Conservation (phyloP, 176 grass and related monocot species). For the Phragmites australis region DNA sequence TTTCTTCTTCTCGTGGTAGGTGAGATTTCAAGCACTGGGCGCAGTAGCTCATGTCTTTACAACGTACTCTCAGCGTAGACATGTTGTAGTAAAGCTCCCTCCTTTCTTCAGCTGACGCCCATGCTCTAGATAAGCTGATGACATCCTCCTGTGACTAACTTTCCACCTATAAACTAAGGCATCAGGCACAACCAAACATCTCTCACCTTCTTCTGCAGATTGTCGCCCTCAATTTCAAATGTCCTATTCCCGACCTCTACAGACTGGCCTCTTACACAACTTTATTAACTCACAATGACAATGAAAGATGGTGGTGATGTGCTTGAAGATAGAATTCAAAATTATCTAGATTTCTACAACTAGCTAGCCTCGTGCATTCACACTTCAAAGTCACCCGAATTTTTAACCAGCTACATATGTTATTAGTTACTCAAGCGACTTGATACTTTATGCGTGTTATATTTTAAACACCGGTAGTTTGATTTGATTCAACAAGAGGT, state of each 20-base stretch:
- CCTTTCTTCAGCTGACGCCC: not conserved
- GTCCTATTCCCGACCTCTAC: not conserved
- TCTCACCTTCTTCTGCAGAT: too few relatives aligned
- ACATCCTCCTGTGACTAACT: not conserved
- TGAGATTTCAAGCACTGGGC: not conserved
- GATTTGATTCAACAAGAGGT: not conserved
- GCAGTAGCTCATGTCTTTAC: not conserved
- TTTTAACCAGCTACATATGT: not conserved
- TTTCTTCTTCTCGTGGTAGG: not conserved
- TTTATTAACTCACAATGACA: not conserved
- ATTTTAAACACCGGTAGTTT: not conserved
- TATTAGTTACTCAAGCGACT: not conserved
- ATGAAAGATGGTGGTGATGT: not conserved
- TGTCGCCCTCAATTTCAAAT: not conserved
- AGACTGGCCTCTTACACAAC: not conserved
- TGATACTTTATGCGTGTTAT: not conserved
- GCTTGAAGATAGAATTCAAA: conserved; percentile 27
- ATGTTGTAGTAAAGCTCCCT: not conserved
- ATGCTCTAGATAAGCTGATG: not conserved
- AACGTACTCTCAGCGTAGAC: not conserved
- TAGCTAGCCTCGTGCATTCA: conserved; percentile 40
- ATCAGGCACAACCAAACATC: too few relatives aligned
- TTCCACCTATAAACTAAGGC: not conserved
- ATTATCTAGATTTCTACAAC: not conserved
- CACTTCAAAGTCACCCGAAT: not conserved